Evolutionary conservation across 2,329 filamentous ascomycete species (phyloP), one percentile per base, ranked within the genome.

Genomic region (Tolypocladium nubicola): DNA sequence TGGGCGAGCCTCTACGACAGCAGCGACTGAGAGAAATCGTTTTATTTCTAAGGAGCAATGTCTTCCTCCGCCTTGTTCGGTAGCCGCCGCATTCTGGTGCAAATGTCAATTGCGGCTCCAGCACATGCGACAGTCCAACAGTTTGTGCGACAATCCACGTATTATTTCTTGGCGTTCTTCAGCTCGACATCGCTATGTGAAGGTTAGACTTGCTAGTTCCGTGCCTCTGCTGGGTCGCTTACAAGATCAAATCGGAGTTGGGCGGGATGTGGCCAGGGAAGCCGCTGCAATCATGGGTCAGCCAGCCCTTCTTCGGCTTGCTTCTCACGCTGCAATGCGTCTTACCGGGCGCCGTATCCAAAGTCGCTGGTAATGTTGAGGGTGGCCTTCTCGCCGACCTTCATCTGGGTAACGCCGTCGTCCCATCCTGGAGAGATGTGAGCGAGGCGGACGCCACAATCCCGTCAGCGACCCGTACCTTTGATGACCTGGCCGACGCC

Each of bases 331-430:
- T 16, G 26, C 5, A 16, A 16, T 8, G 33, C 7, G 3, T 33
- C 60, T 52, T 58, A 62, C 62, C 58, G 55, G 16, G 56, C 55
- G 26, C 62, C 62, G 52, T 63, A 63, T 19, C 45, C 62, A 38
- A 39, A 61, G 55, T 62, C 62, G 39, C 58, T 79, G 61, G 86
- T 82, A 70, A 97, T 97, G 64, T 86, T 87, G 62, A 99, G 80
- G 55, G 84, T 89, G 56, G 90, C 86, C 78, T 89, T 93, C 82
- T 97, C 93, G 71, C 93, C 92, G 59, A 96, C 78, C 70, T 87
- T 86, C 93, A 99, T 97, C 69, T 84, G 78, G 54, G 78, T 76
- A 56, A 97, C 91, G 63, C 88, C 92, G 75, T 96, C 86, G 68
- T 90, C 91, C 90, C 84, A 95, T 65, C 84, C 89, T 91, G 52